Evolutionary conservation across 768 basidiomycete genomes (phyloP), one percentile per base, ranked within the genome.

Genomic region (Phylloporus sp.): DNA sequence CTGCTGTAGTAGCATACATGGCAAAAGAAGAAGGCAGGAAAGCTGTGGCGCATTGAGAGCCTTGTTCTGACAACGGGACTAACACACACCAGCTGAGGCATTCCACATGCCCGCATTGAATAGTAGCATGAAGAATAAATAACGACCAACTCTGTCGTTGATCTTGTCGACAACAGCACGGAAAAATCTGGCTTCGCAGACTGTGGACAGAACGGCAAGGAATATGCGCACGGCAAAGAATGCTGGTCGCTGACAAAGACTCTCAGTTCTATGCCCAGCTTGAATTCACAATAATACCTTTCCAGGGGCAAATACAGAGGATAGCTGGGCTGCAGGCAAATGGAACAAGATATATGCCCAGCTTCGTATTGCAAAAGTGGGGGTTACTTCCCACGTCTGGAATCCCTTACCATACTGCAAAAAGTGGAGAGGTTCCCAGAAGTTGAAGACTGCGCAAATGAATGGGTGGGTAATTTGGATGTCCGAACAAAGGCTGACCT

Each of bases 351-450:
- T 81, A 70, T 98, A 98, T 11, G 92, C 82, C 92, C 94, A 98
- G 57, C 92, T 95, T 57, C 97, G 78, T 57, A 99, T 84, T n/a
- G 94, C 84, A 65, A 86, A 97, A 47, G 78, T 73, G 11, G 97
- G 94, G 9, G 94, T 89, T 6, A 91, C 82, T 66, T 99, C 97
- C 97, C 97, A 99, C 0, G 97, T 98, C 71, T 98, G 95, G 69
- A 99, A 97, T 8, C 90, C 97, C 54, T 84, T 77, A 23, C 91
- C 92, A 50, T 84, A 74, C 52, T 86, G 81, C 50, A 97, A 76
- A 64, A 94, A 95, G 72, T 99, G 97, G 15, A 99, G 73, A 18
- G 97, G 97, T 65, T 98, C 97, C 92, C 92, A 98, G 70, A 97
- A 99, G 72, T 99, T 99, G 79, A 85, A 99, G 12, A 97, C 97